These are phyloP conservation scores for Paracamarosporium sp. DNA, from an alignment of 2,329 filamentous ascomycete species.

Conservation along the genomic window DNA sequence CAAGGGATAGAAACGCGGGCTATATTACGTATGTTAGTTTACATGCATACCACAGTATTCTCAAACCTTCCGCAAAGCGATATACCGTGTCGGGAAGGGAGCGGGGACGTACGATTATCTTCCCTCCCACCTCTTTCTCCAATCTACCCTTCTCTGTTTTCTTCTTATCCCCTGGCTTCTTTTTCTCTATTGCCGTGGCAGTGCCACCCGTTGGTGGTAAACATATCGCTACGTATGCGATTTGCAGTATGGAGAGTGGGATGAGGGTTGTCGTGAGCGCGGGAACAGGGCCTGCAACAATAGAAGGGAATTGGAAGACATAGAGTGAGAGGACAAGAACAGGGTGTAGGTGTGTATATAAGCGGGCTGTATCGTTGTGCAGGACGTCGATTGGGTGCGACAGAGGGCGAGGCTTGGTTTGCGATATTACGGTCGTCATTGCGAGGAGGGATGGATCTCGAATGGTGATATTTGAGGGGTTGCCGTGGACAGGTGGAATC, in stretches of 20 bases:
- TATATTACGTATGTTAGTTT: conserved; percentile 45
- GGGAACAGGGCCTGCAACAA: conserved; percentile 74
- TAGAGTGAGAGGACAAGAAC: conserved; percentile 70
- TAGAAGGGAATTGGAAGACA: conserved; percentile 66
- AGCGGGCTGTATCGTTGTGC: conserved; percentile 54
- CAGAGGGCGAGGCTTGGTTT: conserved; percentile 28
- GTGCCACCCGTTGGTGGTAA: conserved; percentile 60
- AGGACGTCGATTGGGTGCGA: conserved; percentile 56
- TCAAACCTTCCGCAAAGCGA: background rate
- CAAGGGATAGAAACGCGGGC: conserved; percentile 74
- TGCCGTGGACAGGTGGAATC: background rate
- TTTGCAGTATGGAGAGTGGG: conserved; percentile 69
- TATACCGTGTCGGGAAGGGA: background rate
- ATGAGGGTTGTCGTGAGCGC: conserved; percentile 68
- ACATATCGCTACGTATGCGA: conserved; percentile 64
- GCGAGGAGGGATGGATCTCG: background rate
- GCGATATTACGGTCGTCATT: conserved; percentile 36
- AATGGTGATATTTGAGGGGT: background rate
- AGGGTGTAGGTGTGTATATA: conserved; percentile 72
- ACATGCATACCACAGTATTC: background rate
- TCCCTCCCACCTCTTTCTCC: conserved; percentile 31
- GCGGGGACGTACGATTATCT: conserved; percentile 50
- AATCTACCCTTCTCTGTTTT: conserved; percentile 28
- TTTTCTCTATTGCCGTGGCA: conserved; percentile 53
- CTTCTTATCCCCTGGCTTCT: conserved; percentile 53